Evolutionary conservation across 352 stramenopile species (phyloP).

Genomic region (Plasmopara muralis): DNA sequence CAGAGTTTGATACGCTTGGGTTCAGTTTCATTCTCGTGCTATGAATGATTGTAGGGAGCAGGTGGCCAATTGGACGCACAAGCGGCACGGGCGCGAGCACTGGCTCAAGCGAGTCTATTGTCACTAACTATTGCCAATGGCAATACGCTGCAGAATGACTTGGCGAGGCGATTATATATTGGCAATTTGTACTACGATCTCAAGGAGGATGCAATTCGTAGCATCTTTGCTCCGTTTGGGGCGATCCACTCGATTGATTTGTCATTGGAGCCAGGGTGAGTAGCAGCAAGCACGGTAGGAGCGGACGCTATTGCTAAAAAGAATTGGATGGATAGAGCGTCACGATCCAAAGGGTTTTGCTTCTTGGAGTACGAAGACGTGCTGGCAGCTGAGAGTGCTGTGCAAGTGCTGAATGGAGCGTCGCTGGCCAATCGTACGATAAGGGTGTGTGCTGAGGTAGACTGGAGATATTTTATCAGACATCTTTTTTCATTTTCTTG

Average conservation of each 20-base stretch:
- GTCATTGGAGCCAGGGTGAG: constrained; percentile 67
- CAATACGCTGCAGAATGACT: constrained; percentile 48
- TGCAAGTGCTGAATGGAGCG: constrained; percentile 70
- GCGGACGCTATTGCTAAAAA: constrained; percentile 1
- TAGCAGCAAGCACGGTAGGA: background rate
- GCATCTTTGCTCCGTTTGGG: constrained; percentile 58
- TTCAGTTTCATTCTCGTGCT: constrained; percentile 42
- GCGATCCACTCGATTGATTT: constrained; percentile 68
- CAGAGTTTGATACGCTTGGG: constrained; percentile 23
- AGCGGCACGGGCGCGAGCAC: constrained; percentile 44
- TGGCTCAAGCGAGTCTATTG: constrained; percentile 68
- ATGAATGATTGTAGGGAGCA: constrained; percentile 33
- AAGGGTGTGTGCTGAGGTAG: constrained; percentile 25
- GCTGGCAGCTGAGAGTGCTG: constrained; percentile 65
- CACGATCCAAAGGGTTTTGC: constrained; percentile 73
- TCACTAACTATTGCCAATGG: constrained; percentile 43
- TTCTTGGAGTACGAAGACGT: constrained; percentile 81
- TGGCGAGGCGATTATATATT: constrained; percentile 69
- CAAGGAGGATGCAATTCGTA: constrained; percentile 71
- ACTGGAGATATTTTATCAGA: background rate
- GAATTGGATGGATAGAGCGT: constrained; percentile 27
- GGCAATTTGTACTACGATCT: constrained; percentile 81
- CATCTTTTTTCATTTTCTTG: background rate
- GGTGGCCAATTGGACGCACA: constrained; percentile 43
- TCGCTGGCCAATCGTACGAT: constrained; percentile 57